phyloP scores from a whole-genome alignment of 331 rosid species.

The Malus hybrid region DNA sequence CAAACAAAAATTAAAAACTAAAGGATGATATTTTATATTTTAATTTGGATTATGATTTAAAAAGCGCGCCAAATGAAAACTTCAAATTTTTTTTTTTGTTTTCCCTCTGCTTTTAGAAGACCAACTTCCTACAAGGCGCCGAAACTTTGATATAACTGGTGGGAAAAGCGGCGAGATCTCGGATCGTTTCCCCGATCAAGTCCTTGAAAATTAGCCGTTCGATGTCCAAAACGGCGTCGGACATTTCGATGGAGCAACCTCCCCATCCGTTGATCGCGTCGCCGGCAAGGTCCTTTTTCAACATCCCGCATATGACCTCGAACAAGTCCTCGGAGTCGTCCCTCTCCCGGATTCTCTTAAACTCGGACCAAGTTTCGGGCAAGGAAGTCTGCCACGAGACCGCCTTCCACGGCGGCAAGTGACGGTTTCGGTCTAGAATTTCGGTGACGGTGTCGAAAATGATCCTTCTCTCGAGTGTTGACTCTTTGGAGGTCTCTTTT shows the following conservation, averaged over 20 bases:
- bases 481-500: constrained; percentile 48
- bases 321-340: constrained; percentile 57
- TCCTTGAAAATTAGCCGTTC: constrained; percentile 89
- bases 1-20: background rate
- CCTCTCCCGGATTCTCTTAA: constrained; percentile 43
- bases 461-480: constrained; percentile 49
- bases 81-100: too few species aligned
- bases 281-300: constrained; percentile 64
- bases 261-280: constrained; percentile 56
- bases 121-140: constrained; percentile 57
- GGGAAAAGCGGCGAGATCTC: constrained; percentile 42
- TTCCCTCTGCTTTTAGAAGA: constrained; percentile 33
- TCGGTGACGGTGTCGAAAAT: constrained; percentile 68
- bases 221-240: constrained; percentile 58
- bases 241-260: constrained; percentile 55
- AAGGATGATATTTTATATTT: background rate
- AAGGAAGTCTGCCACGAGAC: constrained; percentile 17
- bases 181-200: constrained; percentile 68
- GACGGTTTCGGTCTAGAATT: constrained; percentile 38
- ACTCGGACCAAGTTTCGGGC: constrained; percentile 58
- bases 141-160: constrained; percentile 15
- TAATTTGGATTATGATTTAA: background rate
- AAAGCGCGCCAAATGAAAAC: constrained; percentile 22
- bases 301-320: constrained; percentile 53
- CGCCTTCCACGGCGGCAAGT: constrained; percentile 76